Conservation (phyloP, 2,329 filamentous ascomycete genomes). For the Fusarium austroafricanum region DNA sequence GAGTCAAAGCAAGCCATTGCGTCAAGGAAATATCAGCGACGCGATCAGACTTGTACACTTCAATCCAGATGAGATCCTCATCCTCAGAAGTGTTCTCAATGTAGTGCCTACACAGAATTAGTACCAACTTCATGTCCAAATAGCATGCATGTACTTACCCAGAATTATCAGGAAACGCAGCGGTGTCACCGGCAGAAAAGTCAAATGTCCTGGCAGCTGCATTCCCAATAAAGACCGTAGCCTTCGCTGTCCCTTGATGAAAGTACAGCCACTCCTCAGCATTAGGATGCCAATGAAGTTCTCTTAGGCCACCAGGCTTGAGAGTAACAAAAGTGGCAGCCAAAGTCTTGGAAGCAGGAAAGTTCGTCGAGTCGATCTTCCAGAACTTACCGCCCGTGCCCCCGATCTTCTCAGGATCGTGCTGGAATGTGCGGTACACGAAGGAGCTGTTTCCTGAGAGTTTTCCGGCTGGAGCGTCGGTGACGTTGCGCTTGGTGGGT, state of each 20-base stretch:
- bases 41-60: conserved; percentile 75
- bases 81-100: conserved; percentile 75
- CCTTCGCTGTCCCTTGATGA: conserved; percentile 69
- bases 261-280: conserved; percentile 80
- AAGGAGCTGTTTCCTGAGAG: conserved; percentile 70
- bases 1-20: conserved; percentile 77
- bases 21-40: conserved; percentile 74
- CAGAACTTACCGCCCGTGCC: conserved; percentile 71
- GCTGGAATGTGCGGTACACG: conserved; percentile 69
- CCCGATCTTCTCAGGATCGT: conserved; percentile 66
- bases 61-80: conserved; percentile 74
- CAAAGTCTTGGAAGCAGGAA: conserved; percentile 73
- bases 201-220: conserved; percentile 73
- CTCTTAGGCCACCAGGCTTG: conserved; percentile 71
- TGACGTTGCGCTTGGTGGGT: conserved; percentile 57
- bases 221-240: conserved; percentile 73
- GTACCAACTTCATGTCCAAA: background rate
- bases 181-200: conserved; percentile 74
- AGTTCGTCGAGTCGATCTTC: conserved; percentile 75
- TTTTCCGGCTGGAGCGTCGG: conserved; percentile 55
- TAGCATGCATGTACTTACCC: conserved; percentile 50
- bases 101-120: conserved; percentile 62
- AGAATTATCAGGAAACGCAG: conserved; percentile 74
- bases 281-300: conserved; percentile 78
- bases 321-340: conserved; percentile 73